phyloP scores from a whole-genome alignment of 2,329 filamentous ascomycete genomes.

The Diplodia mutila region DNA sequence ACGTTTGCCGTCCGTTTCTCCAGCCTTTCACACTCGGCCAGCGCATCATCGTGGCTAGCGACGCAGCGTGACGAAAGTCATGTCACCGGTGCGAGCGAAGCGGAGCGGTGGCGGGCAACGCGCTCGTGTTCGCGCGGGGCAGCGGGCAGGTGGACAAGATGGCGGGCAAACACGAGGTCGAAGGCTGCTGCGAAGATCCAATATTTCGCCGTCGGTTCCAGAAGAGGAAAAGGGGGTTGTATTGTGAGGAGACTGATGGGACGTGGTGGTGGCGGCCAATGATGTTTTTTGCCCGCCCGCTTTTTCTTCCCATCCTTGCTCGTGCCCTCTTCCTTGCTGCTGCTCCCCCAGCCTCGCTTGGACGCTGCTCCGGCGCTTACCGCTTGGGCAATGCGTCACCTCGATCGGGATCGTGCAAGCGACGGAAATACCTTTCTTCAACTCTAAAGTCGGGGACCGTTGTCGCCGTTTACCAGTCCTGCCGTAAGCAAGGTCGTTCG shows the following conservation, averaged over 20 bases:
- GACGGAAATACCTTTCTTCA: neutral
- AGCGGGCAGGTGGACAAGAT: neutral
- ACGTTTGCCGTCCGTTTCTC: neutral
- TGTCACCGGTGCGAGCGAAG: too few relatives aligned
- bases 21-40: neutral
- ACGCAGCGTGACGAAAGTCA: neutral
- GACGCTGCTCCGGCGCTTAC: constrained; percentile 10
- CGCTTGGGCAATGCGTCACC: neutral
- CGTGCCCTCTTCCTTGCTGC: neutral
- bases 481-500: too few relatives aligned
- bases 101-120: neutral
- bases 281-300: neutral
- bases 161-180: neutral
- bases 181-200: neutral
- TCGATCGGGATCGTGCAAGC: constrained; percentile 3
- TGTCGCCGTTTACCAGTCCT: too few relatives aligned
- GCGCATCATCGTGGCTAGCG: constrained; percentile 1
- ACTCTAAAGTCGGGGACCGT: too few relatives aligned
- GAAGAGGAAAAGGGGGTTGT: neutral
- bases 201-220: neutral
- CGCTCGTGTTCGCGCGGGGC: neutral
- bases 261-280: neutral
- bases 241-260: neutral
- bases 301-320: neutral
- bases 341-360: constrained; percentile 8